Percentiles rank a stretch among this genome's conserved stretches.
phyloP scores from a whole-genome alignment of 1,284 basidiomycete species.

The Blastosporella zonata region DNA sequence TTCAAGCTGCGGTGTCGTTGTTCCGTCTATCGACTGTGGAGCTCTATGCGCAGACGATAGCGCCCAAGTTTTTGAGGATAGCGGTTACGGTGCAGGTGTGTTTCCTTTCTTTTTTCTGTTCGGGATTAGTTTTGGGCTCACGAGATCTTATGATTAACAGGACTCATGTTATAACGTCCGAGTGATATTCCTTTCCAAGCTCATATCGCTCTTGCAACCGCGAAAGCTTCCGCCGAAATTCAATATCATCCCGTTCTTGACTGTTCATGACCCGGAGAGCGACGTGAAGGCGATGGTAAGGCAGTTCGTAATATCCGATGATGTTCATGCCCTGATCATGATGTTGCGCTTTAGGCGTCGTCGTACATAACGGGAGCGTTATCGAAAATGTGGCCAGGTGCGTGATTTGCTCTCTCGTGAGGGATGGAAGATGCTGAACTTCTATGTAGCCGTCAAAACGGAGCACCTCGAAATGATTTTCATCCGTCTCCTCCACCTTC shows the following conservation, averaged over 20 bases:
- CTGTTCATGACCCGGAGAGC: slow-evolving; percentile 87
- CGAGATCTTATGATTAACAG: slow-evolving; percentile 35
- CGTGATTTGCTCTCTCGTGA: slow-evolving; percentile 15
- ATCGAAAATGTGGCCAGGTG: slow-evolving; percentile 48
- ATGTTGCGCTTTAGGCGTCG: slow-evolving; percentile 45
- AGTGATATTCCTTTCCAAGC: slow-evolving; percentile 72
- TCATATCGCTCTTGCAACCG: slow-evolving; percentile 58
- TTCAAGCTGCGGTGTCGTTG: slow-evolving; percentile 80
- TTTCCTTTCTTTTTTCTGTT: slow-evolving; percentile 7
- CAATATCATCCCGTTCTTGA: slow-evolving; percentile 85
- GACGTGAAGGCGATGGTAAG: slow-evolving; percentile 68
- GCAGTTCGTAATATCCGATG: slow-evolving; percentile 16
- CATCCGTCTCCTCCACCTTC: slow-evolving; percentile 80
- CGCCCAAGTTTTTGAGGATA: slow-evolving; percentile 64
- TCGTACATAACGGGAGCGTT: slow-evolving; percentile 53
- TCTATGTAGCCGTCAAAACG: slow-evolving; percentile 50
- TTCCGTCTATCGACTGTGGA: slow-evolving; percentile 75
- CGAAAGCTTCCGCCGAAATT: slow-evolving; percentile 70
- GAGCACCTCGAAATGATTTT: slow-evolving; percentile 80
- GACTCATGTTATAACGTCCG: slow-evolving; percentile 91
- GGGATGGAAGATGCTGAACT: not conserved
- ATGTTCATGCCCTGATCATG: not conserved
- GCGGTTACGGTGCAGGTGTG: slow-evolving; percentile 77
- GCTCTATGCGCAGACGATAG: slow-evolving; percentile 59
- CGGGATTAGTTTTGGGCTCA: not conserved